phyloP scores from a whole-genome alignment of 75 land plant genomes.

The Azolla pinnata region DNA sequence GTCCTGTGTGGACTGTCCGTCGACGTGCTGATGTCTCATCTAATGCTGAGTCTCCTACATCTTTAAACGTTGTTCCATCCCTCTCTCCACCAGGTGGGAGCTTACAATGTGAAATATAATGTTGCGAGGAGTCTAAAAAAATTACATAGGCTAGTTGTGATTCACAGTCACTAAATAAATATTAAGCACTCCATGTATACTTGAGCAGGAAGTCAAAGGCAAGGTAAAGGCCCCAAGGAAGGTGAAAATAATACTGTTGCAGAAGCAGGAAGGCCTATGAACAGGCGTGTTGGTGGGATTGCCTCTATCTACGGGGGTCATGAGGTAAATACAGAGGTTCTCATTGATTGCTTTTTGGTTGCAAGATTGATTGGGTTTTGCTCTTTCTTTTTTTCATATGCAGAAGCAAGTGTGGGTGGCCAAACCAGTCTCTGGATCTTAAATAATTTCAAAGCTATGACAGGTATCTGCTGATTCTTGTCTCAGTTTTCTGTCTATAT shows the following conservation, averaged over 20 bases:
- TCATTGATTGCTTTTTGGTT: conserved; percentile 1
- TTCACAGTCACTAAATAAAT: no score
- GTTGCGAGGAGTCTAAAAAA: no score
- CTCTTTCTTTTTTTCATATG: conserved; percentile 8
- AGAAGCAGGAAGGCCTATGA: conserved; percentile 35
- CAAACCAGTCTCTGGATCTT: conserved; percentile 51
- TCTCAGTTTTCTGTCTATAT: not conserved
- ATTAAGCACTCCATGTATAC: not conserved
- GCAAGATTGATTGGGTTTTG: not conserved
- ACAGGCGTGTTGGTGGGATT: conserved; percentile 26
- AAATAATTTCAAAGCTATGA: not conserved
- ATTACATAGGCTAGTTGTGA: no score
- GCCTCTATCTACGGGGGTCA: conserved; percentile 34
- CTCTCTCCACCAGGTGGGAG: conserved; percentile 5
- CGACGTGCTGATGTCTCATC: conserved; percentile 49
- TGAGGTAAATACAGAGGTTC: conserved; percentile 37
- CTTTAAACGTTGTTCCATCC: conserved; percentile 11
- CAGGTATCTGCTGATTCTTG: not conserved
- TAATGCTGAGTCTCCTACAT: conserved; percentile 33
- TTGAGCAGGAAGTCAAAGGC: conserved; percentile 39
- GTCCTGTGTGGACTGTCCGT: conserved; percentile 67
- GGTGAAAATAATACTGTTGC: conserved; percentile 15
- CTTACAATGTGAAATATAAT: no score
- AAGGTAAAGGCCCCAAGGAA: conserved; percentile 43
- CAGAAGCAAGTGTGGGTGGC: conserved; percentile 94